Percentiles rank a stretch among this genome's conserved stretches.
phyloP scores from a whole-genome alignment of 805 yeast genomes.

The Candida fluviatilis region DNA sequence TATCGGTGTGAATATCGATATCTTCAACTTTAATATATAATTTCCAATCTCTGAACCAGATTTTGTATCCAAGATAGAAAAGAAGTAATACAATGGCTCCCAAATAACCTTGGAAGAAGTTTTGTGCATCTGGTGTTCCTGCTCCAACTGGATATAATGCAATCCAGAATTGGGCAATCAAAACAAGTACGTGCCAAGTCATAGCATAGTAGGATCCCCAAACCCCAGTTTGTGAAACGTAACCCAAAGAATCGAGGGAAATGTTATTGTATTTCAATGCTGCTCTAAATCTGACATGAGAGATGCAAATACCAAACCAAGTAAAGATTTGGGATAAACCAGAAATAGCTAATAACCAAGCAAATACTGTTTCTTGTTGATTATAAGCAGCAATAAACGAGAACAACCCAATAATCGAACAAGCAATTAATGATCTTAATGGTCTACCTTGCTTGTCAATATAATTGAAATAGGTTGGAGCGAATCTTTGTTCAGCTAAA shows the following conservation, averaged over 20 bases:
- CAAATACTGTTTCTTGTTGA: constrained; percentile 35
- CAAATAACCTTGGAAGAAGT: constrained; percentile 31
- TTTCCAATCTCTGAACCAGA: constrained; percentile 27
- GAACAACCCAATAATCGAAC: constrained; percentile 33
- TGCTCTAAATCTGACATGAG: constrained; percentile 38
- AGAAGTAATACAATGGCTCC: constrained; percentile 30
- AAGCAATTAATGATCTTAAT: constrained; percentile 30
- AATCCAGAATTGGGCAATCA: constrained; percentile 43
- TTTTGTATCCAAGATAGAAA: constrained; percentile 31
- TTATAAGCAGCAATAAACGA: constrained; percentile 40
- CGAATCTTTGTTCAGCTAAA: constrained; percentile 39
- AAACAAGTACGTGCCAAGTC: constrained; percentile 26
- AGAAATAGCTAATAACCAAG: constrained; percentile 39
- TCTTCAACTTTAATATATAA: constrained; percentile 22
- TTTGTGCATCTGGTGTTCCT: constrained; percentile 20
- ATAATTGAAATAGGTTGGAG: constrained; percentile 35
- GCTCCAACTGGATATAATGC: constrained; percentile 37
- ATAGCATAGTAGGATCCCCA: constrained; percentile 36
- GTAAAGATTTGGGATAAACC: constrained; percentile 41
- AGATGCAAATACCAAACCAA: constrained; percentile 38
- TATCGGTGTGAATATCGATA: constrained; percentile 26
- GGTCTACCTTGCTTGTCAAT: constrained; percentile 42
- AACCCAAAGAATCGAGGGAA: constrained; percentile 26
- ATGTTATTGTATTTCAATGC: constrained; percentile 31
- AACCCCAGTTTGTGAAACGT: constrained; percentile 36